These are phyloP conservation scores for Monilinia fructicola DNA, from an alignment of 2,329 filamentous ascomycete species.

Conservation along the genomic window DNA sequence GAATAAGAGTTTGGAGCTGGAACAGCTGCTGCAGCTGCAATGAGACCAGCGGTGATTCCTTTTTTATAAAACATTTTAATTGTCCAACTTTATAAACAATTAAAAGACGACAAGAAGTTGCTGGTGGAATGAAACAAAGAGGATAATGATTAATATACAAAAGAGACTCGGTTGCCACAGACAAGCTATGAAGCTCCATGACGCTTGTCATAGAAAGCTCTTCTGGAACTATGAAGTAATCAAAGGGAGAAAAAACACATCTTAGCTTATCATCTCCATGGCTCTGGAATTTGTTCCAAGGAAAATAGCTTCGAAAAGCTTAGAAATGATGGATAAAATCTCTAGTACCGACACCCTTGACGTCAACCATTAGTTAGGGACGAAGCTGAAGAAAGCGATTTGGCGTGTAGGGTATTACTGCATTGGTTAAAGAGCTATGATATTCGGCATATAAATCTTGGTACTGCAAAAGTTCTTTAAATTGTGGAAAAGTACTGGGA, in stretches of 20 bases:
- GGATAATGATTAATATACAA: slow-evolving; percentile 9
- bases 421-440: neutral
- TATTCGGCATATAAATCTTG: slow-evolving; percentile 6
- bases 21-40: slow-evolving; percentile 1
- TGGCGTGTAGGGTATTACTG: neutral
- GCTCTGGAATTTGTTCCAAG: neutral
- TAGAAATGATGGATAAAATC: slow-evolving; percentile 1
- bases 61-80: slow-evolving; percentile 20
- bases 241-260: neutral
- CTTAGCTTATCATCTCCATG: neutral
- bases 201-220: slow-evolving; percentile 10
- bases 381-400: neutral
- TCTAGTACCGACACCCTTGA: neutral
- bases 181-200: slow-evolving; percentile 10
- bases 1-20: slow-evolving; percentile 27
- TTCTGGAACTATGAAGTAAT: slow-evolving; percentile 21
- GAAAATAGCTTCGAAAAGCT: neutral
- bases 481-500: neutral
- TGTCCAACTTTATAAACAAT: neutral
- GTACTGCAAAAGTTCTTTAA: neutral
- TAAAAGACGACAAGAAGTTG: neutral
- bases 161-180: neutral
- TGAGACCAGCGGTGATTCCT: slow-evolving; percentile 7
- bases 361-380: slow-evolving; percentile 6
- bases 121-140: neutral